Evolutionary conservation across 306 rosid genomes (phyloP).

Genomic region (Sechiopsis laciniata): DNA sequence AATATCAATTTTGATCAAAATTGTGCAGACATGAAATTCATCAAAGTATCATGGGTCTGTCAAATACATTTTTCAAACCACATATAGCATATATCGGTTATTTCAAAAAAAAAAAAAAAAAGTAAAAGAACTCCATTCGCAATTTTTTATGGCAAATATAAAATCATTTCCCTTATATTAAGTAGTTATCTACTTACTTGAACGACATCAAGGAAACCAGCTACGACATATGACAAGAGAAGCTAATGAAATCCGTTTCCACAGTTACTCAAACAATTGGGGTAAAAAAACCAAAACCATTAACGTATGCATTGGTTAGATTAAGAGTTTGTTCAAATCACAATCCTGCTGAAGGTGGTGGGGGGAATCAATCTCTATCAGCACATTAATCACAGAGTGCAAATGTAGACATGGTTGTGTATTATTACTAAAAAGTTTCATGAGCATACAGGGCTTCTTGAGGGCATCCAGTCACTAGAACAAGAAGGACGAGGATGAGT

Average conservation of each 20-base stretch:
- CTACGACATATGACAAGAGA: no score
- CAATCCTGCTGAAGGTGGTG: background rate
- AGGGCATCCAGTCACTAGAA: conserved; percentile 4
- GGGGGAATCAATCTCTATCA: conserved; percentile 2
- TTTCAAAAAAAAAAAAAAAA: no score
- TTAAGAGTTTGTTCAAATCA: background rate
- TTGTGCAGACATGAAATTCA: background rate
- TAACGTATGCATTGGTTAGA: background rate
- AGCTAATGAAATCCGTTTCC: no score
- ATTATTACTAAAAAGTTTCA: background rate
- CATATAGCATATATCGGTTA: no score
- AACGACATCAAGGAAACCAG: no score
- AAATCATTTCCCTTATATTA: no score
- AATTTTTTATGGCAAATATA: no score
- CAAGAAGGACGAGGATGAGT: background rate
- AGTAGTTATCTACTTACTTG: no score
- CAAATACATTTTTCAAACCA: no score
- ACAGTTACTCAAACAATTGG: no score
- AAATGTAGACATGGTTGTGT: background rate
- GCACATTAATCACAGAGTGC: background rate
- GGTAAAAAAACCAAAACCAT: background rate
- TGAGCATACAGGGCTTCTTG: conserved; percentile 3
- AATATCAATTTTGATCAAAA: background rate
- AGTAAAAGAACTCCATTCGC: no score
- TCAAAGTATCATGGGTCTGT: background rate